Conservation (phyloP, 805 yeast genomes). For the Kodamaea hsintzibuensis region DNA sequence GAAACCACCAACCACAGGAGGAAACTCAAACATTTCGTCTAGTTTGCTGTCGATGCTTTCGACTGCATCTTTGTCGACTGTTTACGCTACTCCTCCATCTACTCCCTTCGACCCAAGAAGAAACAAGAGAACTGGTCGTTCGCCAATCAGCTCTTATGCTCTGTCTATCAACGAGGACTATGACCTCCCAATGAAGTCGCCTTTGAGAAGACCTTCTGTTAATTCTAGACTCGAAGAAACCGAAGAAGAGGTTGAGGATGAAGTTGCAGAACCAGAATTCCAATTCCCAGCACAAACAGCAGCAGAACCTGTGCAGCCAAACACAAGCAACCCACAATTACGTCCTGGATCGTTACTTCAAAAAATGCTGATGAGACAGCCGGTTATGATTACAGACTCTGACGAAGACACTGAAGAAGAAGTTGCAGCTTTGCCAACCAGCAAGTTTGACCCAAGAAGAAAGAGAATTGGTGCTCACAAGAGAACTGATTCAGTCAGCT, state of each 20-base stretch:
- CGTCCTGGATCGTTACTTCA: constrained; percentile 12
- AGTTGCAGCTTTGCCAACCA: constrained; percentile 1
- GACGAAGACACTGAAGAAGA: constrained; percentile 13
- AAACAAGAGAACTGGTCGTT: constrained; percentile 15
- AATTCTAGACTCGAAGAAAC: constrained; percentile 3
- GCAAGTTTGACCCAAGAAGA: constrained; percentile 19
- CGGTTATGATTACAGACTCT: constrained; percentile 10
- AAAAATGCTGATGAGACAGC: constrained; percentile 12
- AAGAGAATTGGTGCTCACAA: constrained; percentile 3
- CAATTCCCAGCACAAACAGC: neutral
- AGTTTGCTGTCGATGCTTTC: constrained; percentile 15
- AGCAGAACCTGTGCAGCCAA: neutral
- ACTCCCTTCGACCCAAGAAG: constrained; percentile 26
- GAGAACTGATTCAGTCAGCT: constrained; percentile 7
- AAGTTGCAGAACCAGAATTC: constrained; percentile 7
- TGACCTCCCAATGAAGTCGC: constrained; percentile 15
- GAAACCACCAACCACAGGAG: constrained; percentile 8
- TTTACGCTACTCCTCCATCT: constrained; percentile 13
- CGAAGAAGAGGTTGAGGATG: constrained; percentile 12
- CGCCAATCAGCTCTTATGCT: constrained; percentile 15
- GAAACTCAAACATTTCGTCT: constrained; percentile 14
- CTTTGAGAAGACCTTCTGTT: constrained; percentile 14
- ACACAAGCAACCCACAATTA: neutral
- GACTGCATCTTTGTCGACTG: constrained; percentile 9
- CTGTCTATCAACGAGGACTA: constrained; percentile 12